Base-by-base conservation (phyloP, 495 filamentous ascomycete species). In the Aspergillus bridgeri region DNA sequence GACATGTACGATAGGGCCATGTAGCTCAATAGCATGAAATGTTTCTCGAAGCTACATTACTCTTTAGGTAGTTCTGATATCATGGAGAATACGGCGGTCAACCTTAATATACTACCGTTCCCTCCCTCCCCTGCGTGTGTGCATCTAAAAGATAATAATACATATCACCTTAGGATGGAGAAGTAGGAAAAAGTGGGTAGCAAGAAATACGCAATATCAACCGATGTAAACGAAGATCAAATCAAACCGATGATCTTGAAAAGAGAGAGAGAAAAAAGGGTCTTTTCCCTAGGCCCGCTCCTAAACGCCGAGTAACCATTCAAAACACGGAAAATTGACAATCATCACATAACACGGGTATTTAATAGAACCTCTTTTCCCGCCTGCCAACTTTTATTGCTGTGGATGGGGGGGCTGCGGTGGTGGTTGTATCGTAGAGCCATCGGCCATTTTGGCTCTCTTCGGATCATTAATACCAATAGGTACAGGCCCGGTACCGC, bases 391-490 rank as follows among this genome's bases (percentile, higher is more conserved):
- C 9, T 54, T 43, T 15, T 27, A 42, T 46, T 24, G 42, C 44
- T 51, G 33, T 15, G 56, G 46, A 21, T 56, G 46, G 17, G 43
- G 59, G 38, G 46, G 58, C 11, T 57, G 56, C 22, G 60, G 58
- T 33, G 57, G 56, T n/a, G 48, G 58, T 19, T 51, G 54, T 22
- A 9, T 19, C 24, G 53, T 48, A 24, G 43, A 11, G 18, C 48
- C 27, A 15, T 46, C 51, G 8, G 57, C 60, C 17, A 62, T 24
- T 22, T 46, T 65, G 3, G 61, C 66, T 46, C 75, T 64, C 56
- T 79, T 79, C 1, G 69, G 69, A 42, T 77, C 75, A 59, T 60
- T 69, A 20, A 58, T 57, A 21, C 67, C 65, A 46, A 27, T 46
- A 18, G 68, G 57, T 38, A 54, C 67, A 61, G 65, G 25, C 33